Evolutionary conservation across 2,329 filamentous ascomycete genomes (phyloP).

Genomic region (Alternaria sp.): DNA sequence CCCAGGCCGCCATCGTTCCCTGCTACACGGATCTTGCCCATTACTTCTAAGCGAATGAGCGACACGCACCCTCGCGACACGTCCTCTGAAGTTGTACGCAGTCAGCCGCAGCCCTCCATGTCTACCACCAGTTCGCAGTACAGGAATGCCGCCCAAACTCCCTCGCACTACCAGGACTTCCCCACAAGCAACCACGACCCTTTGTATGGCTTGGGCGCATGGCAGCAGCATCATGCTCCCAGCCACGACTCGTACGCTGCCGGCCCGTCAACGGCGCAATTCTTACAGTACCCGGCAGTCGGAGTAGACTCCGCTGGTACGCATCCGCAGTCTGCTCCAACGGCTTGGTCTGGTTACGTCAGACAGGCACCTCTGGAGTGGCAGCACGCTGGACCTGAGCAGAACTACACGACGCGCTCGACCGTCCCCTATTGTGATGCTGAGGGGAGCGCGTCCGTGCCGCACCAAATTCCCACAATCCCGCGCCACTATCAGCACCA

Average conservation of each 20-base stretch:
- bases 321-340: constrained; percentile 18
- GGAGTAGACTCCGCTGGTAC: constrained; percentile 32
- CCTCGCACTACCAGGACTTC: constrained; percentile 37
- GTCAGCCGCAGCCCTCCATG: constrained; percentile 37
- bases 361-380: constrained; percentile 26
- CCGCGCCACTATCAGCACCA: constrained; percentile 22
- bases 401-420: constrained; percentile 24
- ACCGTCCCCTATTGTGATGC: constrained; percentile 25
- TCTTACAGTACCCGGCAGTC: constrained; percentile 34
- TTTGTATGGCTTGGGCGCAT: constrained; percentile 33
- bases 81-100: constrained; percentile 27
- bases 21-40: constrained; percentile 24
- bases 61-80: constrained; percentile 22
- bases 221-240: constrained; percentile 23
- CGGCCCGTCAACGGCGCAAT: constrained; percentile 30
- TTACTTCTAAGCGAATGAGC: constrained; percentile 26
- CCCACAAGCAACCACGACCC: constrained; percentile 29
- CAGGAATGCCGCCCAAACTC: constrained; percentile 33
- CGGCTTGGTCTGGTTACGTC: constrained; percentile 29
- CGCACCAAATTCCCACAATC: constrained; percentile 11
- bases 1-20: constrained; percentile 25
- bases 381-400: constrained; percentile 20
- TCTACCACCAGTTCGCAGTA: constrained; percentile 39
- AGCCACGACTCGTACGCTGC: constrained; percentile 27
- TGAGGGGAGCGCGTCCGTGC: constrained; percentile 17